Evolutionary conservation across 768 basidiomycete species (phyloP).

Genomic region (Tulasnella sp.): DNA sequence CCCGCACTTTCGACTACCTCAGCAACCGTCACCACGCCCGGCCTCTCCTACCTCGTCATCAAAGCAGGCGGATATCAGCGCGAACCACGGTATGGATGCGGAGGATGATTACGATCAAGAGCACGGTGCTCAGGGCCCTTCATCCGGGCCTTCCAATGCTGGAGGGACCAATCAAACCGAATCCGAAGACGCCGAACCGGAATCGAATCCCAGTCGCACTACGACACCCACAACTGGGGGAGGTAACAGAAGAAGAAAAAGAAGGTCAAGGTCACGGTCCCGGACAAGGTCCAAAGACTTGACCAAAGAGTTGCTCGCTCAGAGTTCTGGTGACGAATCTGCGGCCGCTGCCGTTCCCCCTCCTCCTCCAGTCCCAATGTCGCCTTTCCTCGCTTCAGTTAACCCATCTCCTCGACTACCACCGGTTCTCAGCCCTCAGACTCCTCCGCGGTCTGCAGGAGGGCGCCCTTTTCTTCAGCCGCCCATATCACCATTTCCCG

Average conservation of each 20-base stretch:
- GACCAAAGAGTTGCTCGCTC: neutral
- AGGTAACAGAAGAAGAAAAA: slow-evolving; percentile 7
- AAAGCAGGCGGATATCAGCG: neutral
- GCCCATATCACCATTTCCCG: slow-evolving; percentile 51
- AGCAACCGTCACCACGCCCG: neutral
- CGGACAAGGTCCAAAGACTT: slow-evolving; percentile 22
- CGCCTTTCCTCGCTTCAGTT: slow-evolving; percentile 21
- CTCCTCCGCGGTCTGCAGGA: slow-evolving; percentile 29
- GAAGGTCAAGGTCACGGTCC: slow-evolving; percentile 19
- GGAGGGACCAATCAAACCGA: neutral
- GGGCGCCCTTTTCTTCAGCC: slow-evolving; percentile 39
- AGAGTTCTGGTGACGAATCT: slow-evolving; percentile 20
- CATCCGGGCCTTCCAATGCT: neutral
- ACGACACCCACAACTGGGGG: slow-evolving; percentile 11
- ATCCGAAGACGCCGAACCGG: slow-evolving; percentile 34
- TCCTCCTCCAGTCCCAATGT: slow-evolving; percentile 17
- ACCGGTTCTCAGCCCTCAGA: neutral
- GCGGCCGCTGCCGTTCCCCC: slow-evolving; percentile 10
- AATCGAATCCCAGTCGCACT: slow-evolving; percentile 13
- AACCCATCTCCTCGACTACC: slow-evolving; percentile 23
- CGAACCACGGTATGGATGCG: neutral
- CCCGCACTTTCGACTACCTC: neutral
- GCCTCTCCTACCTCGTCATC: neutral
- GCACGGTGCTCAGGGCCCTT: neutral
- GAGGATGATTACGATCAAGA: slow-evolving; percentile 39